Evolutionary conservation across 2,329 filamentous ascomycete species (phyloP).

Genomic region (Cercospora sp.): DNA sequence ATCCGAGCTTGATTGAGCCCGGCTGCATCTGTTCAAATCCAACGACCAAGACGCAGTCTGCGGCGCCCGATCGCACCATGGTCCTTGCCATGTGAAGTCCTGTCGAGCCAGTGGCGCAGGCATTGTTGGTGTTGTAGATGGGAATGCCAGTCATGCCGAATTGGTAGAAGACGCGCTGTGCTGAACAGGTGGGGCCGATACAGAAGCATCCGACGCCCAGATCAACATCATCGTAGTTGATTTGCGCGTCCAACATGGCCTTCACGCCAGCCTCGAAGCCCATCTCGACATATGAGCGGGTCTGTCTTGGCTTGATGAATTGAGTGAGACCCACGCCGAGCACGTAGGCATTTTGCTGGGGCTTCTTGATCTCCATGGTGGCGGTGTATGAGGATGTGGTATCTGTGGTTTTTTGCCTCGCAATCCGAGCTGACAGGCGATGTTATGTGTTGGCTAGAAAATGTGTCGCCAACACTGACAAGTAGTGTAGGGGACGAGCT

Average conservation of each 20-base stretch:
- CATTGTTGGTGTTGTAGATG: slow-evolving; percentile 98
- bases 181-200: slow-evolving; percentile 57
- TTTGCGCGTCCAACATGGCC: slow-evolving; percentile 77
- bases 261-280: slow-evolving; percentile 91
- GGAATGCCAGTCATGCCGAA: slow-evolving; percentile 97
- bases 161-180: slow-evolving; percentile 97
- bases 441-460: neutral
- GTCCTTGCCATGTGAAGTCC: slow-evolving; percentile 81
- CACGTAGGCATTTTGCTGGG: slow-evolving; percentile 66
- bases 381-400: neutral
- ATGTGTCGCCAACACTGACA: slow-evolving; percentile 15
- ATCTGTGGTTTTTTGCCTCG: neutral
- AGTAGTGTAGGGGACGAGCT: neutral
- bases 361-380: slow-evolving; percentile 30
- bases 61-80: slow-evolving; percentile 65
- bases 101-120: slow-evolving; percentile 93
- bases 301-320: slow-evolving; percentile 95
- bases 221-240: slow-evolving; percentile 96
- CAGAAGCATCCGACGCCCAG: slow-evolving; percentile 97
- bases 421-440: neutral
- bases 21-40: slow-evolving; percentile 99
- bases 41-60: slow-evolving; percentile 82
- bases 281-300: slow-evolving; percentile 91
- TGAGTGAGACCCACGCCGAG: slow-evolving; percentile 98
- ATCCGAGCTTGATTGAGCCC: slow-evolving; percentile 80